Evolutionary conservation across 2,329 filamentous ascomycete species (phyloP).

Genomic region (Fusarium musae): DNA sequence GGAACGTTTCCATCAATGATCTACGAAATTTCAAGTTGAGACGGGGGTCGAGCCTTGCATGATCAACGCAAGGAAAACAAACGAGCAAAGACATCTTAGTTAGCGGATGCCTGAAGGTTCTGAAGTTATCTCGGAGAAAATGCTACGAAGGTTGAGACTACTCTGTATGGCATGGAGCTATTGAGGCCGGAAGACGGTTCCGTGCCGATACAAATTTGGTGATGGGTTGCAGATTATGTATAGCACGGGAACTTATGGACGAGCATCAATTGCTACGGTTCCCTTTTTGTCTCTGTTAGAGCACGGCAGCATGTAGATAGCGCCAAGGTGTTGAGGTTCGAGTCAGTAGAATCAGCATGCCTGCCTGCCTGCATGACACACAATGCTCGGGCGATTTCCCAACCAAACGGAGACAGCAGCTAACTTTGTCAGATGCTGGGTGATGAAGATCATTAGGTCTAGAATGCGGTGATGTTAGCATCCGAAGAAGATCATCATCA

Average conservation of each 20-base stretch:
- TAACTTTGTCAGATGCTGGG: constrained; percentile 8
- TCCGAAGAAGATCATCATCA: constrained; percentile 22
- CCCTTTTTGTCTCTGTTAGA: background rate
- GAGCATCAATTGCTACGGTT: constrained; percentile 4
- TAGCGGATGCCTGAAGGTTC: constrained; percentile 2
- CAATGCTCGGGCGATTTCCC: constrained; percentile 24
- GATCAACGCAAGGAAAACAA: constrained; percentile 42
- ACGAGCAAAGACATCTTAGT: constrained; percentile 22
- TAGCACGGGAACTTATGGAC: constrained; percentile 9
- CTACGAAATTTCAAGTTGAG: constrained; percentile 39
- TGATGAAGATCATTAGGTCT: constrained; percentile 35
- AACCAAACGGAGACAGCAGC: constrained; percentile 14
- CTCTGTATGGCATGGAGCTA: background rate
- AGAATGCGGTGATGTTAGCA: constrained; percentile 20
- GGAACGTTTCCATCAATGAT: constrained; percentile 35
- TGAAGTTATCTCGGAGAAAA: background rate
- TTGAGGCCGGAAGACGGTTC: constrained; percentile 4
- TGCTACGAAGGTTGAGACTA: background rate
- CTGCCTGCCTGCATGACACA: constrained; percentile 34
- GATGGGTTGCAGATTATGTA: constrained; percentile 23
- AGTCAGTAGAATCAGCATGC: constrained; percentile 25
- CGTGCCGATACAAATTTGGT: constrained; percentile 6
- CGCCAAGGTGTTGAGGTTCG: constrained; percentile 27
- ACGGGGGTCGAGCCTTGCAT: constrained; percentile 37
- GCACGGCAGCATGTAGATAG: constrained; percentile 3